phyloP scores from a whole-genome alignment of 169 alveolate genomes.

The Nephromyces sp. region DNA sequence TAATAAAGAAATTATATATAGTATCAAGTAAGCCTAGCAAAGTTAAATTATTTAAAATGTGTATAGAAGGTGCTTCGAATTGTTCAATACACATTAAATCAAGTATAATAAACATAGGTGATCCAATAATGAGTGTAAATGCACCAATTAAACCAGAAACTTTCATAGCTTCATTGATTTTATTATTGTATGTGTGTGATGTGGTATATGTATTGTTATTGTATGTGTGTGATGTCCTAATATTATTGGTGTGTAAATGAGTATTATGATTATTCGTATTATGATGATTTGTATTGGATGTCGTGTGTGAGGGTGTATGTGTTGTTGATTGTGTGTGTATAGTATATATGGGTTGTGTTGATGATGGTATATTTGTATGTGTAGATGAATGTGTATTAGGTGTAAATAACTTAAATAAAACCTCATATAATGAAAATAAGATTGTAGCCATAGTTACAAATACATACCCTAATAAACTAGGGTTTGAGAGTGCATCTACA shows the following conservation, averaged over 20 bases:
- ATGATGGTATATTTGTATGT: too few relatives aligned
- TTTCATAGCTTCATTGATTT: neutral
- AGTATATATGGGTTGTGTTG: too few relatives aligned
- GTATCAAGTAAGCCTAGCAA: neutral
- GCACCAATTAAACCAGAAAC: neutral
- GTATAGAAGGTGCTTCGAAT: neutral
- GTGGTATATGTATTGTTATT: neutral
- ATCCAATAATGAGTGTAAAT: neutral
- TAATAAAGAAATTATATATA: neutral
- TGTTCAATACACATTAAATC: neutral
- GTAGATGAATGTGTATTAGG: too few relatives aligned
- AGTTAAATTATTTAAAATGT: neutral
- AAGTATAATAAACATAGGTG: neutral
- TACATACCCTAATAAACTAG: neutral
- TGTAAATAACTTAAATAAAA: neutral
- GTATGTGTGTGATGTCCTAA: too few relatives aligned
- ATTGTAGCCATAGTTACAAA: neutral
- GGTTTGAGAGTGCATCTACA: neutral
- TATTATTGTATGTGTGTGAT: too few relatives aligned
- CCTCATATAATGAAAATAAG: neutral
- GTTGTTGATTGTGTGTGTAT: too few relatives aligned
- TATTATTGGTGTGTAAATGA: too few relatives aligned
- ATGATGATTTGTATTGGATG: too few relatives aligned
- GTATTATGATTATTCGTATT: too few relatives aligned
- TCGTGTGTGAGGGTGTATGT: too few relatives aligned